phyloP scores from a whole-genome alignment of 176 grass and related monocot species.

The Saccharum officinarum region DNA sequence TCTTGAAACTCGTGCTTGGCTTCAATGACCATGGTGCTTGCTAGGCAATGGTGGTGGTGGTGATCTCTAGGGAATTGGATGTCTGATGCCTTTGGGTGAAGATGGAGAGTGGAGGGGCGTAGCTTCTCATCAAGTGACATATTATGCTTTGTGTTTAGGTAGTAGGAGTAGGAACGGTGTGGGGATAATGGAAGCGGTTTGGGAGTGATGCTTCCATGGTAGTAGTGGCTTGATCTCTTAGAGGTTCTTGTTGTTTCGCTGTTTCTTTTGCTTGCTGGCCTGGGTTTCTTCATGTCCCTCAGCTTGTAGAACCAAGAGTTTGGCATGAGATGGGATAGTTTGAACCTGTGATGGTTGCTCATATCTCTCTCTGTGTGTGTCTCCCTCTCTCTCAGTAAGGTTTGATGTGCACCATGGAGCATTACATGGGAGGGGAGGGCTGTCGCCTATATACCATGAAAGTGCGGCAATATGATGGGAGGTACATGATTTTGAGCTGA shows the following conservation, averaged over 20 bases:
- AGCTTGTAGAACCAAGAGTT: conserved; percentile 68
- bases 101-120: not conserved
- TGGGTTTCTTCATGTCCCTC: conserved; percentile 53
- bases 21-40: not conserved
- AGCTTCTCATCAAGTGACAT: conserved; percentile 6
- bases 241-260: not conserved
- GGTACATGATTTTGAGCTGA: not conserved
- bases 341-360: conserved; percentile 45
- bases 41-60: not conserved
- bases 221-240: conserved; percentile 34
- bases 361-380: conserved; percentile 20
- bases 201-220: conserved; percentile 37
- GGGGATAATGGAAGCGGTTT: conserved; percentile 30
- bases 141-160: conserved; percentile 34
- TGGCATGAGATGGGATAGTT: conserved; percentile 45
- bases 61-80: conserved; percentile 7
- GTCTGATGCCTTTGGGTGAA: conserved; percentile 31
- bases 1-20: not conserved
- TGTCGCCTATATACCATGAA: conserved; percentile 20
- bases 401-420: not conserved
- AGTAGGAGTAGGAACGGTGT: conserved; percentile 29
- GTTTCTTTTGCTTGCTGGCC: conserved; percentile 20
- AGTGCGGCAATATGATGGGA: not conserved
- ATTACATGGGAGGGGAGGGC: not conserved
- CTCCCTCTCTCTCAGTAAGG: not conserved